These are phyloP conservation scores for Termitomyces sp. DNA, from an alignment of 1,284 basidiomycete species.

Conservation along the genomic window DNA sequence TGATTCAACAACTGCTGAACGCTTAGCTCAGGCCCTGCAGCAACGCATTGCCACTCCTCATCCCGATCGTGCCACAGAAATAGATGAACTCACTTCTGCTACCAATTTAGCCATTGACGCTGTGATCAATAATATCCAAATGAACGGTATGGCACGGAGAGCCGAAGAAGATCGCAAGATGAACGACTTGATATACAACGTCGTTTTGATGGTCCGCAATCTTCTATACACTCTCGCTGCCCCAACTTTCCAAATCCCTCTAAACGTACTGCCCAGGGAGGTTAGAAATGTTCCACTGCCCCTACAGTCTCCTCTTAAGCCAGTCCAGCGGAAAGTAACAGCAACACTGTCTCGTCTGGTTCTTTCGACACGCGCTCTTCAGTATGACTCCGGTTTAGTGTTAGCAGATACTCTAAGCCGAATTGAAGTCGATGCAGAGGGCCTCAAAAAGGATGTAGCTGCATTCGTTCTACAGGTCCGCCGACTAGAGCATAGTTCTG, in stretches of 20 bases:
- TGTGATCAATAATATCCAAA: slow-evolving; percentile 58
- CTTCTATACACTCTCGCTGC: slow-evolving; percentile 68
- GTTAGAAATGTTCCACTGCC: slow-evolving; percentile 38
- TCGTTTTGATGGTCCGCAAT: slow-evolving; percentile 70
- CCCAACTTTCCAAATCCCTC: slow-evolving; percentile 58
- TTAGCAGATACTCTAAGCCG: slow-evolving; percentile 61
- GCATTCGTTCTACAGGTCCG: slow-evolving; percentile 73
- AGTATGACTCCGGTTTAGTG: slow-evolving; percentile 65
- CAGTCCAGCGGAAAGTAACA: slow-evolving; percentile 71
- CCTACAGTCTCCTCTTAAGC: slow-evolving; percentile 59
- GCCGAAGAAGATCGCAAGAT: slow-evolving; percentile 53
- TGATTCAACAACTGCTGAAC: slow-evolving; percentile 63
- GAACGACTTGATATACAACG: slow-evolving; percentile 56
- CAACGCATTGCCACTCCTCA: slow-evolving; percentile 52
- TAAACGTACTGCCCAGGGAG: slow-evolving; percentile 48
- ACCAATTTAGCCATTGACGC: slow-evolving; percentile 57
- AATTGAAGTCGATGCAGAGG: slow-evolving; percentile 73
- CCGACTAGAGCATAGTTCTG: slow-evolving; percentile 40
- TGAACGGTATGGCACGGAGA: slow-evolving; percentile 36
- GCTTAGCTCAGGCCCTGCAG: slow-evolving; percentile 61
- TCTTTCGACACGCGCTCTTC: slow-evolving; percentile 70
- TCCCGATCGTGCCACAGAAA: slow-evolving; percentile 47
- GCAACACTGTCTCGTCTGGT: slow-evolving; percentile 75
- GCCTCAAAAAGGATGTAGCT: slow-evolving; percentile 69
- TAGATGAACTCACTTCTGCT: slow-evolving; percentile 42